Conservation (phyloP, 371 early-diverging fungal species). For the Capniomyces stellatus region DNA sequence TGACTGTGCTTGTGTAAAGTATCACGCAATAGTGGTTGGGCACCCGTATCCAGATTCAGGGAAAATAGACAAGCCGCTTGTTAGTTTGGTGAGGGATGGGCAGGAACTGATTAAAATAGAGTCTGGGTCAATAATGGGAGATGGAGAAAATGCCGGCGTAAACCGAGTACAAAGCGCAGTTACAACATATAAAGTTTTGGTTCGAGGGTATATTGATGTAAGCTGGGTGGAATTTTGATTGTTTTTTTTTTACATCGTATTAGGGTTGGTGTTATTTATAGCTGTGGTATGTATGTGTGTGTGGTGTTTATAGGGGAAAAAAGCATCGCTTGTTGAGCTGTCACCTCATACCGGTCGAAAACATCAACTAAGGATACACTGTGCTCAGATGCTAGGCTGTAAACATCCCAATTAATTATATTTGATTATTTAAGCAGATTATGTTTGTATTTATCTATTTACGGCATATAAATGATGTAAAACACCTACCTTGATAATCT, state of each 20-base stretch:
- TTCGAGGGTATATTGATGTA: neutral
- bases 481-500: too few relatives aligned
- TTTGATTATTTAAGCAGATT: too few relatives aligned
- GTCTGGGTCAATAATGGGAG: neutral
- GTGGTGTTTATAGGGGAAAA: neutral
- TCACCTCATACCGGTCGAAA: constrained; percentile 51
- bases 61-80: constrained; percentile 1
- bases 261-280: too few relatives aligned
- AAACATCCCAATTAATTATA: too few relatives aligned
- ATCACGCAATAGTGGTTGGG: constrained; percentile 14
- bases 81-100: constrained; percentile 8
- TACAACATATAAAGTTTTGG: constrained; percentile 1
- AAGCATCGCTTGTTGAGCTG: constrained; percentile 25
- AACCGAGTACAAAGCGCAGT: constrained; percentile 7
- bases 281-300: too few relatives aligned
- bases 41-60: constrained; percentile 1
- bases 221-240: too few relatives aligned
- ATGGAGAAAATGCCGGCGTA: constrained; percentile 1
- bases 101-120: neutral
- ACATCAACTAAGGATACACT: constrained; percentile 61
- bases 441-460: too few relatives aligned
- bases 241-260: too few relatives aligned
- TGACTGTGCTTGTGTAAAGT: too few relatives aligned
- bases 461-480: too few relatives aligned
- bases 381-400: constrained; percentile 21